These are phyloP conservation scores for Fistulina hepatica DNA, from an alignment of 1,284 basidiomycete genomes.

Conservation along the genomic window DNA sequence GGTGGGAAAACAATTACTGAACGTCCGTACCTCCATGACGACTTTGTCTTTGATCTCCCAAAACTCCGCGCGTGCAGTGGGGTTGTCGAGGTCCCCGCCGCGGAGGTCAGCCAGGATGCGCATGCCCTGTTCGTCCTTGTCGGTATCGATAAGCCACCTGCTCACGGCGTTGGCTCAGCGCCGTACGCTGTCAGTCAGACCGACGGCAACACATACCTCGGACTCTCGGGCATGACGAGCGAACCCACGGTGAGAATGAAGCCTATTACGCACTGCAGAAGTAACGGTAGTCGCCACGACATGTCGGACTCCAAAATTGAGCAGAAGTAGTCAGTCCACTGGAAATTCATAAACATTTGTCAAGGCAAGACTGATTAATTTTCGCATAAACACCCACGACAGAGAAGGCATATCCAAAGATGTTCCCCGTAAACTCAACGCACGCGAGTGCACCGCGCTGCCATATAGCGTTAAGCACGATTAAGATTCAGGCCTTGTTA, in stretches of 20 bases:
- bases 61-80: slow-evolving; percentile 72
- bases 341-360: neutral
- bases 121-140: slow-evolving; percentile 78
- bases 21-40: slow-evolving; percentile 57
- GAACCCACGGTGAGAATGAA: slow-evolving; percentile 72
- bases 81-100: slow-evolving; percentile 69
- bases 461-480: slow-evolving; percentile 8
- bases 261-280: slow-evolving; percentile 84
- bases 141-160: slow-evolving; percentile 87
- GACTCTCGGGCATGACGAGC: slow-evolving; percentile 84
- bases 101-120: slow-evolving; percentile 83
- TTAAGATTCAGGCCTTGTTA: neutral
- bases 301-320: slow-evolving; percentile 75
- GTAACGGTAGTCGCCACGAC: slow-evolving; percentile 79
- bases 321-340: slow-evolving; percentile 94
- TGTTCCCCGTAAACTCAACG: slow-evolving; percentile 92
- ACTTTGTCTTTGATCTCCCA: slow-evolving; percentile 88
- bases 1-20: too few species aligned
- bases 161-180: slow-evolving; percentile 7
- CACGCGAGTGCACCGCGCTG: slow-evolving; percentile 84
- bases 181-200: neutral
- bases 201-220: slow-evolving; percentile 40
- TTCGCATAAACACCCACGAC: slow-evolving; percentile 58
- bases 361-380: too few species aligned
- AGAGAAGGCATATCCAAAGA: slow-evolving; percentile 88